Conservation (phyloP, 805 yeast species). For the Ogataea nonfermentans region DNA sequence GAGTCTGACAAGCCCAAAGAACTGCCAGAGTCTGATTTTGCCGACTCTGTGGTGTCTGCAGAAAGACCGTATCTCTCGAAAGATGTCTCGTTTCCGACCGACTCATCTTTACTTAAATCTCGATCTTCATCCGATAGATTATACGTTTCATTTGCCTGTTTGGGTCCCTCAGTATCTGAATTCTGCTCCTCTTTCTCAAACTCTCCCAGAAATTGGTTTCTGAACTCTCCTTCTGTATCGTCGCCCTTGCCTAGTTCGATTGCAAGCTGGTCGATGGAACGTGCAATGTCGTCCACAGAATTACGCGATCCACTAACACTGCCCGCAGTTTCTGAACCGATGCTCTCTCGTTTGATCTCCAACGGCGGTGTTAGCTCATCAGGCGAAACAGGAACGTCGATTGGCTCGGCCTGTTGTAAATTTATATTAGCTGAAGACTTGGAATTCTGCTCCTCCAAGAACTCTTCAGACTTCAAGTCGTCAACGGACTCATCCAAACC, state of each 20-base stretch:
- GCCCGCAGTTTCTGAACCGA: background rate
- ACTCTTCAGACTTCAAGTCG: background rate
- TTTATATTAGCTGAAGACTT: background rate
- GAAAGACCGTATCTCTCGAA: background rate
- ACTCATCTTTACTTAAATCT: background rate
- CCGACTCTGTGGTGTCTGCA: background rate
- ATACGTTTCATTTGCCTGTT: background rate
- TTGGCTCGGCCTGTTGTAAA: background rate
- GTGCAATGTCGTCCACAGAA: constrained; percentile 18
- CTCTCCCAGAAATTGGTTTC: constrained; percentile 5
- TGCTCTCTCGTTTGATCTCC: background rate
- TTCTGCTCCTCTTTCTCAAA: constrained; percentile 7
- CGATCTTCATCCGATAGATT: constrained; percentile 1
- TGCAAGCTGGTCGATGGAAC: constrained; percentile 20
- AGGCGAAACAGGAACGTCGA: background rate
- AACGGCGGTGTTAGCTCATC: background rate
- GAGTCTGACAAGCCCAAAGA: background rate
- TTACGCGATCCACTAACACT: constrained; percentile 2
- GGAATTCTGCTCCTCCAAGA: background rate
- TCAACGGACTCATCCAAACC: too few species aligned
- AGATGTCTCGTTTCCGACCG: background rate
- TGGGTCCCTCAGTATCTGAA: constrained; percentile 1
- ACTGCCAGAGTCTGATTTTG: background rate
- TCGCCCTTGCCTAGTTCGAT: constrained; percentile 3
- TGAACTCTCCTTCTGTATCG: constrained; percentile 2